phyloP scores from a whole-genome alignment of 1,139 yeast genomes.

The Geotrichum klebahnii region DNA sequence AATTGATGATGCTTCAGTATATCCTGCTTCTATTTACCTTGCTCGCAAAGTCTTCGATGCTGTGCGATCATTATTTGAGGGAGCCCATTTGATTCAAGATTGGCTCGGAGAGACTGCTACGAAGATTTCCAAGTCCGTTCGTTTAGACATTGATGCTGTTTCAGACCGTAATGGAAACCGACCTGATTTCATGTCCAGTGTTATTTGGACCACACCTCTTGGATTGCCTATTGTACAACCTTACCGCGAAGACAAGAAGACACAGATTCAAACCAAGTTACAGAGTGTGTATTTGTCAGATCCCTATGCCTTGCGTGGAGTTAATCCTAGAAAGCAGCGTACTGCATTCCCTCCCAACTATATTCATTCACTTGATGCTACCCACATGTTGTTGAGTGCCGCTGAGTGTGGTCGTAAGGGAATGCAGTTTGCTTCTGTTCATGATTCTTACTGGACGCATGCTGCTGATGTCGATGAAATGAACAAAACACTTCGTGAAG shows the following conservation, averaged over 20 bases:
- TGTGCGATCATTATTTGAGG: slow-evolving; percentile 77
- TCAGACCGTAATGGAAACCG: slow-evolving; percentile 34
- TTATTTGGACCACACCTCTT: slow-evolving; percentile 95
- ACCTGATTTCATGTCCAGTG: slow-evolving; percentile 64
- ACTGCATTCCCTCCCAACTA: slow-evolving; percentile 95
- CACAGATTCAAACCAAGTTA: slow-evolving; percentile 67
- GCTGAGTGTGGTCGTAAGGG: slow-evolving; percentile 64
- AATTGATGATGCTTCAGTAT: slow-evolving; percentile 39
- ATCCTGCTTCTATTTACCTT: slow-evolving; percentile 56
- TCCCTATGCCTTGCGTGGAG: slow-evolving; percentile 77
- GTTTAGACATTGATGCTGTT: slow-evolving; percentile 49
- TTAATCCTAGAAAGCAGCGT: slow-evolving; percentile 82
- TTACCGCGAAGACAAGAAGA: slow-evolving; percentile 64
- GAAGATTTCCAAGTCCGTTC: slow-evolving; percentile 71
- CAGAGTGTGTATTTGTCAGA: slow-evolving; percentile 80
- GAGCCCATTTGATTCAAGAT: slow-evolving; percentile 93
- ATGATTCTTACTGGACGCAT: slow-evolving; percentile 98
- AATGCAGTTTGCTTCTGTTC: slow-evolving; percentile 90
- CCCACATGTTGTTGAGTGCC: slow-evolving; percentile 93
- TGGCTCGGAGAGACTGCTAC: slow-evolving; percentile 90
- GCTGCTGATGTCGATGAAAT: slow-evolving; percentile 75
- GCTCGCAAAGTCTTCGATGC: slow-evolving; percentile 78
- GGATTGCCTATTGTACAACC: slow-evolving; percentile 92
- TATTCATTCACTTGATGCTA: slow-evolving; percentile 92
- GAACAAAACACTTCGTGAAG: slow-evolving; percentile 70